Base-by-base conservation (phyloP, 140 eudicot genomes). In the Stevia rebaudiana region DNA sequence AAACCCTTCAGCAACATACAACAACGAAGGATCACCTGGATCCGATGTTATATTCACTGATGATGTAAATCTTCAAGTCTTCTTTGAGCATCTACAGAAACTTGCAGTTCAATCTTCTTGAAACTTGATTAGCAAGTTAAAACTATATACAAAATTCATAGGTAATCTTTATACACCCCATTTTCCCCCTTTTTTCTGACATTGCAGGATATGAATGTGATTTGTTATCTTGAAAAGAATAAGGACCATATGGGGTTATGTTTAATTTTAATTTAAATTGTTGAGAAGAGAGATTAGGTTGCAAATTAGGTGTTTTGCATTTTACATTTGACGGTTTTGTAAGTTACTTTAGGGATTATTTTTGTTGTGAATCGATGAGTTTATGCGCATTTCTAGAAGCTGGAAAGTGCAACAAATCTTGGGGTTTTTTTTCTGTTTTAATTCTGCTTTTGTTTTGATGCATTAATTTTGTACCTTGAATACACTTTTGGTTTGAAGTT, bases 1-100 rank as follows among this genome's bases (percentile, higher is more conserved):
- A 74, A 91, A 91, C 76, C 96, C 98, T 17, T 91, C 98, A 65
- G 95, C 98, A 18, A 87, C 96, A 4, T 91, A 91, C 87, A 87
- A 69, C 70, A 91, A 83, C 17, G 96, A 91, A 44, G 86, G 83
- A 83, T 82, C 85, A 8, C 80, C 92, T 11, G 96, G 96, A 8
- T 78, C 83, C 70, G 98, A 91, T 52, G 84, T 91, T 30, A 91
- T 91, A 8, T 87, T 87, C 69, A 91, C 98, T 0, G 98, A 91
- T 66, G 96, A 91, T 36, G 96, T 91, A 35, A 91, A 94, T 64
- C 88, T 91, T 57, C 98, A 91, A 83, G 96, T 91, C 25, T 91
- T 91, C 70, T 80, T 84, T 36, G 96, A 87, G 83, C 98, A 91
- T 80, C 89, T 91, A 46, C 98, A 91, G 82, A 85, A 82, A 81